Percentiles rank a stretch among this genome's conserved stretches.
phyloP scores from a whole-genome alignment of 2,329 filamentous ascomycete species.

The Tolypocladium inflatum region DNA sequence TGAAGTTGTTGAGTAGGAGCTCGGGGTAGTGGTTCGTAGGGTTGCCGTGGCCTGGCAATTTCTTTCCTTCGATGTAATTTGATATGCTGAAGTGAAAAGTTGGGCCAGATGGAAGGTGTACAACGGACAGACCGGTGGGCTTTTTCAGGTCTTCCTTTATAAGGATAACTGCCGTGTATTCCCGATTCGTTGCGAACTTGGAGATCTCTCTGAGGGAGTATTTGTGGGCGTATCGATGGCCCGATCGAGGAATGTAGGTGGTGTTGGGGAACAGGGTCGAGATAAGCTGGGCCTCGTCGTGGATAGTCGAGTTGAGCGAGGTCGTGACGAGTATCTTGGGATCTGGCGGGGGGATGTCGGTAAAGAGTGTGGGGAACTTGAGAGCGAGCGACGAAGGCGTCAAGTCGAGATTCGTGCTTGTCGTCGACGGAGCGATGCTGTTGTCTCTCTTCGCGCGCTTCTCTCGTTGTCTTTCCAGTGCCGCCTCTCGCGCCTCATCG shows the following conservation, averaged over 20 bases:
- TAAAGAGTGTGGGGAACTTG: slow-evolving; percentile 55
- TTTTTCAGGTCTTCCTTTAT: slow-evolving; percentile 85
- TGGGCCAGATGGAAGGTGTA: slow-evolving; percentile 75
- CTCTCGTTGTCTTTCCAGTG: slow-evolving; percentile 32
- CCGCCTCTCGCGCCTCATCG: slow-evolving; percentile 35
- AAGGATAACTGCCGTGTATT: slow-evolving; percentile 76
- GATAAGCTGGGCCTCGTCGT: slow-evolving; percentile 71
- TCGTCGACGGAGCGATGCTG: slow-evolving; percentile 48
- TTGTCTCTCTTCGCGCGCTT: slow-evolving; percentile 36
- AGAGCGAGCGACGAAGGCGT: slow-evolving; percentile 49
- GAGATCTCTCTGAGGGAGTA: slow-evolving; percentile 89
- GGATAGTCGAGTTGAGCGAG: slow-evolving; percentile 77
- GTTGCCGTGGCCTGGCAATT: slow-evolving; percentile 79
- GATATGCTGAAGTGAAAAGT: slow-evolving; percentile 89
- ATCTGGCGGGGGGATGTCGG: slow-evolving; percentile 44
- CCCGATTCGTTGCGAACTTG: slow-evolving; percentile 70
- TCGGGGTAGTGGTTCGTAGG: slow-evolving; percentile 87
- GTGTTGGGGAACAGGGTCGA: slow-evolving; percentile 76
- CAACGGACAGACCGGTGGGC: slow-evolving; percentile 71
- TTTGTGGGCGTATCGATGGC: slow-evolving; percentile 77
- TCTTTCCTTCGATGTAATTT: slow-evolving; percentile 84
- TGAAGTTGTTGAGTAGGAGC: slow-evolving; percentile 87
- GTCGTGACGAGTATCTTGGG: slow-evolving; percentile 93
- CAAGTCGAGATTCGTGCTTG: slow-evolving; percentile 54
- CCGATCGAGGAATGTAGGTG: slow-evolving; percentile 78